Base-by-base conservation (phyloP, 768 basidiomycete genomes). In the Collybia nuda region DNA sequence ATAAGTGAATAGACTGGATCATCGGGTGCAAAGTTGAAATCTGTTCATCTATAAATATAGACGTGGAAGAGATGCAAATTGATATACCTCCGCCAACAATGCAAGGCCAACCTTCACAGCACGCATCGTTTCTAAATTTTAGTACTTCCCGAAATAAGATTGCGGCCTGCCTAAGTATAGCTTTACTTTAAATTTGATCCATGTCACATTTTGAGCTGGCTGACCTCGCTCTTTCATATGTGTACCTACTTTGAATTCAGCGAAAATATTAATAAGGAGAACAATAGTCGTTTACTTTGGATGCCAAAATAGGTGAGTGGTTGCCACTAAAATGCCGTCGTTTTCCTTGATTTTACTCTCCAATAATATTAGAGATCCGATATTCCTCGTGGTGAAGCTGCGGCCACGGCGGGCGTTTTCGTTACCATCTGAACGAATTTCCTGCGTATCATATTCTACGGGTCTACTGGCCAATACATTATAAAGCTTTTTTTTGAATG, bases 271-370 rank as follows among this genome's bases (percentile, higher is more conserved):
- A 12, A 45, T 38, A 42, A 28, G 15, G 18, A 37, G 26, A 22
- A 39, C 28, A 42, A 36, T 35, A 14, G 18, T 5, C 18, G n/a
- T 28, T 51, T 67, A 93, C 85, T 78, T 80, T 5, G 93, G 93
- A 68, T 96, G 93, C 95, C 95, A 98, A 67, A 97, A 98, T 19
- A 96, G 72, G 71, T 98, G 95, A 0, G 94, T 94, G 1, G 95
- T 97, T 2, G 84, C 91, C 12, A 95, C 70, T 36, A 96, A 70
- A 28, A 92, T 66, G 3, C 93, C 91, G 35, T 73, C 68, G 6
- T 61, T 51, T 22, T 69, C 58, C 14, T 72, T 57, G 7, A 66
- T 68, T 5, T 69, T 63, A 40, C 69, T 70, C 56, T 74, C 71
- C 46, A 98, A 69, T 1, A 86, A 87, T 17, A 90, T 78, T 23